A percentile compares a stretch with the other conserved stretches of the same genome.
Evolutionary conservation across 345 rosid species (phyloP).

Genomic region (Linum tenue): DNA sequence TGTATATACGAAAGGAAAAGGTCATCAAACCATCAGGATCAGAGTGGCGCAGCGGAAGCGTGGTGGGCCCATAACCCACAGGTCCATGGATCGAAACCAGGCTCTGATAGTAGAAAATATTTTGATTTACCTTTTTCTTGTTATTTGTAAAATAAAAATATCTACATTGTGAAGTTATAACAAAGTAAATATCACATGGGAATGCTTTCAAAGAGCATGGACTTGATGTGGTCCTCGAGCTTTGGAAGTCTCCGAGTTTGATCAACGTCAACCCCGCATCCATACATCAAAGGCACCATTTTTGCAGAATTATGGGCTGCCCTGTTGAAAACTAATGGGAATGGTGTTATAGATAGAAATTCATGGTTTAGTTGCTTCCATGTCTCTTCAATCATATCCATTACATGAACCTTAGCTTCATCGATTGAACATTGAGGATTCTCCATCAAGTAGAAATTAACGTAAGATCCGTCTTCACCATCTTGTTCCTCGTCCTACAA

Average conservation of each 20-base stretch:
- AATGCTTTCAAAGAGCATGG: neutral
- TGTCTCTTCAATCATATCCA: conserved; percentile 31
- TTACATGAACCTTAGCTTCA: conserved; percentile 26
- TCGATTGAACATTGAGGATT: conserved; percentile 20
- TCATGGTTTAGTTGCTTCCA: conserved; percentile 52
- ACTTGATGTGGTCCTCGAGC: neutral
- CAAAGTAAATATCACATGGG: neutral
- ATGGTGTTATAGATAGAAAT: conserved; percentile 26
- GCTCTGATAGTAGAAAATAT: conserved; percentile 16
- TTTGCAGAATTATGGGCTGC: conserved; percentile 23
- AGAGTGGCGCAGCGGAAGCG: conserved; percentile 35
- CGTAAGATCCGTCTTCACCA: conserved; percentile 49
- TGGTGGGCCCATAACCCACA: conserved; percentile 34
- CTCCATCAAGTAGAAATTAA: conserved; percentile 46
- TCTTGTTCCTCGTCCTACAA: conserved; percentile 48
- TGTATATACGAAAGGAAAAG: too few species aligned
- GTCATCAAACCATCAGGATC: neutral
- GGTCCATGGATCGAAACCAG: conserved; percentile 34
- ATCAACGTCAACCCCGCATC: neutral
- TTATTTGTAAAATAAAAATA: too few species aligned
- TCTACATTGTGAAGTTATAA: too few species aligned
- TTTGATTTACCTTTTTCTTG: too few species aligned
- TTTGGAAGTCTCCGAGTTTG: neutral
- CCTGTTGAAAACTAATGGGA: conserved; percentile 24
- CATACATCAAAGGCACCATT: conserved; percentile 1